phyloP scores from a whole-genome alignment of 495 filamentous ascomycete species.

The Annulohypoxylon nitens region DNA sequence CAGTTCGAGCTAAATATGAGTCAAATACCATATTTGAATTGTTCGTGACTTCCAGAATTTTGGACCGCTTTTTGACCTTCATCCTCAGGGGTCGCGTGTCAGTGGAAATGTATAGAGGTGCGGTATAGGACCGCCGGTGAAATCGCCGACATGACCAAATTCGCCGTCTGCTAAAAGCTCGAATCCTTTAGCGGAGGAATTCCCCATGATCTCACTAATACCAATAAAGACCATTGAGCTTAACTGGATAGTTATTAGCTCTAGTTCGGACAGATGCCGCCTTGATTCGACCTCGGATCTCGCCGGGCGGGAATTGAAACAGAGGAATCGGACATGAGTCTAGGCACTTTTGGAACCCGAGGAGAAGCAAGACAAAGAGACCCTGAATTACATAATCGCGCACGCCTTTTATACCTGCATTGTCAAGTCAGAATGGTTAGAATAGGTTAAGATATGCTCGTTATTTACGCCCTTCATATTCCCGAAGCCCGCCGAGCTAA shows the following conservation, averaged over 20 bases:
- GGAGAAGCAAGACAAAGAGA: slow-evolving; percentile 23
- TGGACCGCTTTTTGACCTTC: background rate
- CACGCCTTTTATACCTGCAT: slow-evolving; percentile 12
- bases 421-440: slow-evolving; percentile 17
- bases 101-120: background rate
- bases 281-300: slow-evolving; percentile 10
- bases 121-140: slow-evolving; percentile 1
- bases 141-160: background rate
- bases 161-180: background rate
- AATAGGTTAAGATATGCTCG: slow-evolving; percentile 15
- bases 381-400: slow-evolving; percentile 21
- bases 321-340: background rate
- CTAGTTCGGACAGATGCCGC: background rate
- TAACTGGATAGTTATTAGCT: background rate
- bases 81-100: background rate
- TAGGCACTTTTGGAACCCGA: slow-evolving; percentile 31
- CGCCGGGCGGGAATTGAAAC: slow-evolving; percentile 26
- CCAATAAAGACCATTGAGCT: background rate
- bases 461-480: slow-evolving; percentile 7
- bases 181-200: slow-evolving; percentile 4
- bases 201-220: background rate
- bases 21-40: slow-evolving; percentile 29
- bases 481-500: slow-evolving; percentile 31
- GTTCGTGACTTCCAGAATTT: slow-evolving; percentile 19
- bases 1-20: slow-evolving; percentile 10